Conservation (phyloP, 2,329 filamentous ascomycete species). For the Penicillium fuscoglaucum region DNA sequence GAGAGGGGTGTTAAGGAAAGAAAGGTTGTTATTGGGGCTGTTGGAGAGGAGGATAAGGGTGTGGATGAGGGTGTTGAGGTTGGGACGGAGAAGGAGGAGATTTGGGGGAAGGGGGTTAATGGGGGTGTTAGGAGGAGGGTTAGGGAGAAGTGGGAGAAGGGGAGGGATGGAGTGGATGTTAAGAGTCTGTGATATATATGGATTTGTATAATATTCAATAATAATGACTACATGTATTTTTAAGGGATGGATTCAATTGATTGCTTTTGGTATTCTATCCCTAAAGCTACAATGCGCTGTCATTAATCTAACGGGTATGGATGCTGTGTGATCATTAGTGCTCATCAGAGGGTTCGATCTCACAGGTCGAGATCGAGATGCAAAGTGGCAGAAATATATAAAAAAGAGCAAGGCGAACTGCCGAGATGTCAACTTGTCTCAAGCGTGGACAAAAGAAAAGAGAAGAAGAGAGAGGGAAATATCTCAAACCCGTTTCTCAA, state of each 20-base stretch:
- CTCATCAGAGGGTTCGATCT: conserved; percentile 19
- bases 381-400: conserved; percentile 31
- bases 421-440: conserved; percentile 15
- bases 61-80: neutral
- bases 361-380: conserved; percentile 19
- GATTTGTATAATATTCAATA: neutral
- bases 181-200: neutral
- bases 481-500: conserved; percentile 41
- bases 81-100: conserved; percentile 21
- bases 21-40: conserved; percentile 27
- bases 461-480: conserved; percentile 1
- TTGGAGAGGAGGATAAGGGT: conserved; percentile 1
- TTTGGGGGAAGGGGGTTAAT: conserved; percentile 28
- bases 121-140: conserved; percentile 23
- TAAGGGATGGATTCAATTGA: neutral
- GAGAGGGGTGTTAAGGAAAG: conserved; percentile 42
- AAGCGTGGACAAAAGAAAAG: conserved; percentile 13
- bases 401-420: conserved; percentile 34
- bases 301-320: conserved; percentile 30
- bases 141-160: conserved; percentile 28
- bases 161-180: conserved; percentile 15
- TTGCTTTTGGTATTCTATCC: conserved; percentile 19
- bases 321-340: conserved; percentile 28
- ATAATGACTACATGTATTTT: neutral
- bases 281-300: conserved; percentile 25